Evolutionary conservation across 2,329 filamentous ascomycete species (phyloP), one percentile per base, ranked within the genome.

Genomic region (Coniella lustricola): DNA sequence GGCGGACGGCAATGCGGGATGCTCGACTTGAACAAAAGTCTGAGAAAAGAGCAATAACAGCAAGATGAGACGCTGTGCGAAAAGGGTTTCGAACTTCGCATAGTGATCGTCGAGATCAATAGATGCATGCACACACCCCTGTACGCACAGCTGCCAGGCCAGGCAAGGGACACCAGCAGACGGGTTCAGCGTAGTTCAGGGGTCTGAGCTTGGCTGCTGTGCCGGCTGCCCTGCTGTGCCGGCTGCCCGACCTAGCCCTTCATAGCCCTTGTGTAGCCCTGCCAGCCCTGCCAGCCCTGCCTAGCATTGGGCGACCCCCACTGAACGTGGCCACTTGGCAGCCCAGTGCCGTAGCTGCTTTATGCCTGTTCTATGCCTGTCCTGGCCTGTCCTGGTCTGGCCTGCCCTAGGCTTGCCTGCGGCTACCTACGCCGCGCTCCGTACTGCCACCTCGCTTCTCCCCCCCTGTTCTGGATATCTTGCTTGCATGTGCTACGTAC

Each of bases 401-500:
- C 5, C 25, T 29, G 25, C 25, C 10, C 10, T 29, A 29, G 25
- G 25, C 25, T 10, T 29, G 25, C 35, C 17, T 4, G 17, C 35
- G 20, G 35, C 17, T 14, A n/a, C 18, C 17, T 18, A 38, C 21
- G 21, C 17, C 20, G 38, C 16, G 21, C 38, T 31, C 38, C 38
- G 22, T 41, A 41, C 44, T 47, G 36, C 17, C 44, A 47, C 36
- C 38, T 47, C 37, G 36, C 37, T 47, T 40, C 37, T 34, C 4
- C 4, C 17, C 37, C 44, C 44, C 44, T 47, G 44, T 41, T 47
- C 32, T 40, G 16, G 35, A 18, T 36, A 46, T 31, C 29, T 49
- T 16, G 21, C 9, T 46, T 22, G 31, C 18, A 44, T 51, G 49
- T 49, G 47, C 12, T 38, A 48, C 44, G n/a, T n/a, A n/a, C n/a